Evolutionary conservation across 1,139 yeast species (phyloP), one percentile per base, ranked within the genome.

Genomic region (Magnusiomyces fungicola): DNA sequence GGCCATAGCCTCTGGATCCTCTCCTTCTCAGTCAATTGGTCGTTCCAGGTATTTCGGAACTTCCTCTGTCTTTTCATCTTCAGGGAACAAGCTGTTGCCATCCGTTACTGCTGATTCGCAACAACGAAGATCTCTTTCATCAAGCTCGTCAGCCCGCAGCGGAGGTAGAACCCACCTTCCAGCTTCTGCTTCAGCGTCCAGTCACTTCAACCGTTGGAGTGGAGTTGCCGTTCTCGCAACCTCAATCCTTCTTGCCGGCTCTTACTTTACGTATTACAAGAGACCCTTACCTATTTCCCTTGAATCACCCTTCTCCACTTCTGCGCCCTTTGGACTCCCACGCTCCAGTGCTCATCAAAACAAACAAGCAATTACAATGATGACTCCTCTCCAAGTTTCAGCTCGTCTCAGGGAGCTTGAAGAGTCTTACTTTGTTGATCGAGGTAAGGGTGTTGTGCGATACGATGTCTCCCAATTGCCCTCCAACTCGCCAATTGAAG

Each of bases 401-500:
- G 69, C 73, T 38, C 76, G 80, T 55, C 72, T 90, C 55, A 78
- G 92, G 53, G 81, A 80, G 56, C 73, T 75, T 58, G 96, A 90
- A 63, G 95, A 89, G 66, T 81, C 94, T 56, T 87, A 83, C 61
- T 64, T 71, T 39, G 92, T 90, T 21, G 81, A 85, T 57, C 75
- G 96, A 53, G 90, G 94, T 14, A 83, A 84, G 57, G 97, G 97
- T n/a, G 92, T 92, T 18, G 68, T 81, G n/a, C 73, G 98, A 50
- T 90, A 89, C 61, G 98, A 94, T 63, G 78, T 88, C 32, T 79
- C 95, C 46, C 98, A 92, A 68, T 70, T 92, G 52, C 85, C 97
- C 7, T 83, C 95, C 40, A 94, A 92, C 65, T 80, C 84, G 44
- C 98, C 98, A 9, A 88, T 90, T 56, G 99, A 92, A 66, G 98